phyloP scores from a whole-genome alignment of 2,329 filamentous ascomycete genomes.

The Colletotrichum sp. region DNA sequence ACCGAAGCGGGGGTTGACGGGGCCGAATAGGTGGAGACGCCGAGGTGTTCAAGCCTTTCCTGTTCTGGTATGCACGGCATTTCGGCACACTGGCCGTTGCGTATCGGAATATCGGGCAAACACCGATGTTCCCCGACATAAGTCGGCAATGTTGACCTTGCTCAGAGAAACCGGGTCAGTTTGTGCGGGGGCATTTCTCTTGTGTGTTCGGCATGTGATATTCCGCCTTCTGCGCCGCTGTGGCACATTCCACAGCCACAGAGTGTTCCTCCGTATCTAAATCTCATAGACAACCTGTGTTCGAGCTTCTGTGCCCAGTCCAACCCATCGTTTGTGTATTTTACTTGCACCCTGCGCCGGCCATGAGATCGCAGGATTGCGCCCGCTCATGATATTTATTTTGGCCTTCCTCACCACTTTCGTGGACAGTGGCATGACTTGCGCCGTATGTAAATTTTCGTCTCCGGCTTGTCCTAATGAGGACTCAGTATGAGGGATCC shows the following conservation, averaged over 20 bases:
- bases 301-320: background rate
- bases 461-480: background rate
- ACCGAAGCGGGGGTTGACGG: no score
- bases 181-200: background rate
- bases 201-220: background rate
- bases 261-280: fast-evolving
- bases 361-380: background rate
- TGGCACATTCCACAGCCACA: background rate
- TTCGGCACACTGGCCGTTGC: background rate
- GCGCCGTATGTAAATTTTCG: background rate
- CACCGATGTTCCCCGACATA: background rate
- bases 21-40: background rate
- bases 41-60: background rate
- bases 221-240: background rate
- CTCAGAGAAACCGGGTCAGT: background rate
- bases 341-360: background rate
- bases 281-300: background rate
- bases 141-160: background rate
- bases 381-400: fast-evolving
- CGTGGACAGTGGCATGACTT: background rate
- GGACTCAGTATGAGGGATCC: background rate
- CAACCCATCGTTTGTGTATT: background rate
- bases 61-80: background rate
- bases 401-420: fast-evolving
- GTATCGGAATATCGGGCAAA: background rate